Evolutionary conservation across 2,329 filamentous ascomycete species (phyloP).

Genomic region (Cordyceps farinosa): DNA sequence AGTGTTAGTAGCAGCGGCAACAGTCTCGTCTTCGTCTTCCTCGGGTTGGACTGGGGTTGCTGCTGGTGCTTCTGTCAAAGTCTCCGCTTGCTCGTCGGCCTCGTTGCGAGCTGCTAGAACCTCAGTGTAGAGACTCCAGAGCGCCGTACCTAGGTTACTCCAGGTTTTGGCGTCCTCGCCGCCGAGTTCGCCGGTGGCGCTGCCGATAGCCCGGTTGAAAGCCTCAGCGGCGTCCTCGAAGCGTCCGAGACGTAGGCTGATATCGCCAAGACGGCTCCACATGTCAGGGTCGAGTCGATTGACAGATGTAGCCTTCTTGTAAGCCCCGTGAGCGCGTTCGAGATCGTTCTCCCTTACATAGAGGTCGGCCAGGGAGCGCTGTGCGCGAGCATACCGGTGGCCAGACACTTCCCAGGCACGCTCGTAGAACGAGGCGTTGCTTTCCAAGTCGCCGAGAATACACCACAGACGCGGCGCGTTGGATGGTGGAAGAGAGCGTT

Average conservation of each 20-base stretch:
- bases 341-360: constrained; percentile 66
- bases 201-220: constrained; percentile 76
- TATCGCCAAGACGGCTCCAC: constrained; percentile 90
- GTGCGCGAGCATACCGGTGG: constrained; percentile 77
- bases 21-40: constrained; percentile 21
- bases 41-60: constrained; percentile 18
- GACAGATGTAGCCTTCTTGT: constrained; percentile 69
- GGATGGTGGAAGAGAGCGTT: constrained; percentile 65
- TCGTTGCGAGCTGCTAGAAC: constrained; percentile 38
- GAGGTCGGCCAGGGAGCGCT: constrained; percentile 79
- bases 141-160: constrained; percentile 86
- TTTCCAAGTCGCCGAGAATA: constrained; percentile 86
- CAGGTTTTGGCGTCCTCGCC: constrained; percentile 89
- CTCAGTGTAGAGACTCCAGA: constrained; percentile 66
- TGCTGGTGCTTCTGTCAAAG: not conserved
- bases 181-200: constrained; percentile 58
- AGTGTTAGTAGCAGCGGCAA: constrained; percentile 29
- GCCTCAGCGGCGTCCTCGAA: constrained; percentile 79
- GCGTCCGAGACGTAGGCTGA: constrained; percentile 70
- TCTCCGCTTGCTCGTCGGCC: constrained; percentile 23
- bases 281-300: constrained; percentile 78
- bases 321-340: constrained; percentile 69
- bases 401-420: constrained; percentile 86
- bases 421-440: constrained; percentile 70
- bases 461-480: constrained; percentile 88